Conservation (phyloP, 306 rosid species). For the Cucumis cinereus region DNA sequence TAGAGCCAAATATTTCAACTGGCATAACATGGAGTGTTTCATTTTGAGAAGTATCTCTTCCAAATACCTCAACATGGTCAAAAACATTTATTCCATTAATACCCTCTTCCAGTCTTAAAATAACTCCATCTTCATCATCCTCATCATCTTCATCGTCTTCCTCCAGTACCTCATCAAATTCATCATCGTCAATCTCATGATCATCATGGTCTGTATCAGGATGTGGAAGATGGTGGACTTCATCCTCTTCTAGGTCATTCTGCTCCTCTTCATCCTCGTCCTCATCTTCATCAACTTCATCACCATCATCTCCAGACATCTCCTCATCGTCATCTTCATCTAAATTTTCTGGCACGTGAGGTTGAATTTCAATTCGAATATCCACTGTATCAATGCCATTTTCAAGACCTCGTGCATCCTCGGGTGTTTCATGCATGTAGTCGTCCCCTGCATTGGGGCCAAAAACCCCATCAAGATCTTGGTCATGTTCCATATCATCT, state of each 20-base stretch:
- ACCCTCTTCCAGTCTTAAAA: slow-evolving; percentile 91
- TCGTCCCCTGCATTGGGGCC: slow-evolving; percentile 61
- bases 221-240: slow-evolving; percentile 80
- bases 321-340: slow-evolving; percentile 84
- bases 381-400: slow-evolving; percentile 55
- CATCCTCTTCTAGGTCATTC: slow-evolving; percentile 79
- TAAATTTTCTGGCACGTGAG: slow-evolving; percentile 62
- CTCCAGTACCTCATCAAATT: slow-evolving; percentile 85
- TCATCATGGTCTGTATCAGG: slow-evolving; percentile 91
- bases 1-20: slow-evolving; percentile 89
- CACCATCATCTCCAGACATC: slow-evolving; percentile 92
- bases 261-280: slow-evolving; percentile 91
- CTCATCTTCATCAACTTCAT: slow-evolving; percentile 76
- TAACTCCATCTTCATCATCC: slow-evolving; percentile 90
- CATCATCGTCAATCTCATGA: slow-evolving; percentile 87
- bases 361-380: slow-evolving; percentile 60
- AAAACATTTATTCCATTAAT: slow-evolving; percentile 91
- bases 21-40: slow-evolving; percentile 94
- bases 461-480: slow-evolving; percentile 69
- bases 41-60: slow-evolving; percentile 81
- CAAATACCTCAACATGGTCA: slow-evolving; percentile 90
- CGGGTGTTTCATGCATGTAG: slow-evolving; percentile 79
- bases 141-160: slow-evolving; percentile 96
- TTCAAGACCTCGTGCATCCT: slow-evolving; percentile 53
- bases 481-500: slow-evolving; percentile 96